Evolutionary conservation across 1,139 yeast genomes (phyloP).

Genomic region (Suhomyces guaymorum): DNA sequence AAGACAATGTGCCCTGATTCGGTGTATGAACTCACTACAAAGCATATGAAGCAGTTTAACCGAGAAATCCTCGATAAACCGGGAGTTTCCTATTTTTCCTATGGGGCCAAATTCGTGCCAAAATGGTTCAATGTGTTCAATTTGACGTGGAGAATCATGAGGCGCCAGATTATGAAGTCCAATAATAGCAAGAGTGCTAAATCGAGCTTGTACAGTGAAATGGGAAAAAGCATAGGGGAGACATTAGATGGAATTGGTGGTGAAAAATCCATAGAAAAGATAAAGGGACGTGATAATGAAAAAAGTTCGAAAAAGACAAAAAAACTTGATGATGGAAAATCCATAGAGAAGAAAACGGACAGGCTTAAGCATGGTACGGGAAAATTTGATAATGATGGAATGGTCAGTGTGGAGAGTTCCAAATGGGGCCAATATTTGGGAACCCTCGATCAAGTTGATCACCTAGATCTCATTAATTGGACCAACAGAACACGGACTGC

Average conservation of each 20-base stretch:
- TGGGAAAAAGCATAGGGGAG: not conserved
- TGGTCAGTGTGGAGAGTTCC: conserved; percentile 77
- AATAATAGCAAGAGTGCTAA: too few species aligned
- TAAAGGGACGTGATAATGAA: too few species aligned
- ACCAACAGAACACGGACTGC: conserved; percentile 51
- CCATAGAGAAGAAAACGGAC: too few species aligned
- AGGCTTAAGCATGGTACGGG: too few species aligned
- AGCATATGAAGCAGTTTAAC: conserved; percentile 56
- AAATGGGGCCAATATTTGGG: conserved; percentile 86
- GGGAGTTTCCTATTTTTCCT: conserved; percentile 71
- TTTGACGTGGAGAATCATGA: conserved; percentile 61
- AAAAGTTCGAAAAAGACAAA: too few species aligned
- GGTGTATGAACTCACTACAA: conserved; percentile 62
- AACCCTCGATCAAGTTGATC: conserved; percentile 76
- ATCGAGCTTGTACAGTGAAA: not conserved
- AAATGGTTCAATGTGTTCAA: conserved; percentile 61
- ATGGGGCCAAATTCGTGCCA: conserved; percentile 75
- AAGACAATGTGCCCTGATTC: conserved; percentile 41
- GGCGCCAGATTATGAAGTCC: conserved; percentile 8
- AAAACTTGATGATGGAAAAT: too few species aligned
- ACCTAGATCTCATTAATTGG: conserved; percentile 84
- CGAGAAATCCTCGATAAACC: conserved; percentile 53
- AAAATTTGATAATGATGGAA: conserved; percentile 69
- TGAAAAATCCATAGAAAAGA: too few species aligned
- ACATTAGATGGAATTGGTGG: too few species aligned